Percentiles rank a stretch among this genome's conserved stretches.
phyloP scores from a whole-genome alignment of 352 stramenopile species.

The Phytophthora meadii region DNA sequence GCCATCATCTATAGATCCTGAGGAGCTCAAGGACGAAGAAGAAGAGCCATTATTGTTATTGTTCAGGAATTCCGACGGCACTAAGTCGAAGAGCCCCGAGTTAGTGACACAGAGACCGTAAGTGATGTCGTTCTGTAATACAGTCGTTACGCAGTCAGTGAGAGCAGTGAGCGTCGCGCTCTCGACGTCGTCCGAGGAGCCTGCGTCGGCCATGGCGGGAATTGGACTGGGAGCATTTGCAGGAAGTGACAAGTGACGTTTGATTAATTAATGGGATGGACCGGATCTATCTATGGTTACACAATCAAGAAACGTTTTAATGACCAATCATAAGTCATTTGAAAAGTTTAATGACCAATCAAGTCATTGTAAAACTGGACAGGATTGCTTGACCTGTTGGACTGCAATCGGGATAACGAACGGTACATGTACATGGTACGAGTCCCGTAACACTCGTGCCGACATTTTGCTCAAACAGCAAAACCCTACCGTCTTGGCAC shows the following conservation, averaged over 20 bases:
- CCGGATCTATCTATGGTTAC: too few species aligned
- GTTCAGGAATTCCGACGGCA: constrained; percentile 21
- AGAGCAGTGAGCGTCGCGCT: constrained; percentile 40
- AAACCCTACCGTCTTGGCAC: too few species aligned
- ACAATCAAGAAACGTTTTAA: too few species aligned
- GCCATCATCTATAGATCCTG: constrained; percentile 1
- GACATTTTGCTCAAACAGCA: too few species aligned
- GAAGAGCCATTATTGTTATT: not conserved
- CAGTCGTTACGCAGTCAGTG: constrained; percentile 38
- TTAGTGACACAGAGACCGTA: constrained; percentile 74
- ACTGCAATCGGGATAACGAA: not conserved
- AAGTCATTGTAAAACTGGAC: not conserved
- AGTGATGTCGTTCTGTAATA: constrained; percentile 44
- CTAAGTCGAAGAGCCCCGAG: constrained; percentile 56
- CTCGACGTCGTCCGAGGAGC: constrained; percentile 34
- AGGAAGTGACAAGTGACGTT: not conserved
- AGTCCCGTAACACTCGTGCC: not conserved
- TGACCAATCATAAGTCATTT: too few species aligned
- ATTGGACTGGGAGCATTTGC: constrained; percentile 9
- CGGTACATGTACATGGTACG: too few species aligned
- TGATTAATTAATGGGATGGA: constrained; percentile 16
- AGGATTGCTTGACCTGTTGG: constrained; percentile 2
- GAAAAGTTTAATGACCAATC: too few species aligned
- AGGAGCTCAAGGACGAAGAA: constrained; percentile 2
- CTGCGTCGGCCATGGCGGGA: constrained; percentile 32